Percentiles rank a stretch among this genome's conserved stretches.
These are phyloP conservation scores for Pelargonium australe DNA, from an alignment of 441 rosid species.

Conservation along the genomic window DNA sequence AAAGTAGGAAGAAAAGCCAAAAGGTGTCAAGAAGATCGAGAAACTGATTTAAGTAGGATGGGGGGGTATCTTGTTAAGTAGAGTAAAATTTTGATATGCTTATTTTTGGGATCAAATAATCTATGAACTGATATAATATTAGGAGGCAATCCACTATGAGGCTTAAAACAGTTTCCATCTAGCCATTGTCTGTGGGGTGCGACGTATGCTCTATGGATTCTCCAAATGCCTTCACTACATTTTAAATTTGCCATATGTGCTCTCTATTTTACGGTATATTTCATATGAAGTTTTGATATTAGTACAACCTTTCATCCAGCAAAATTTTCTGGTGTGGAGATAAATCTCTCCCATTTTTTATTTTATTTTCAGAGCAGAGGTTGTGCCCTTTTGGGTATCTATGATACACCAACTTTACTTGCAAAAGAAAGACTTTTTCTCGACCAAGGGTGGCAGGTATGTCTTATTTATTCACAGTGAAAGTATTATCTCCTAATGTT, in stretches of 20 bases:
- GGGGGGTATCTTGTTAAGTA: neutral
- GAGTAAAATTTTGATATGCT: neutral
- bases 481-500: neutral
- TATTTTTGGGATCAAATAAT: too few species aligned
- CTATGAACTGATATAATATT: neutral
- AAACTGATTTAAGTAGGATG: neutral
- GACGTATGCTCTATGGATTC: neutral
- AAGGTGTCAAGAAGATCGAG: neutral
- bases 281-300: conserved; percentile 10
- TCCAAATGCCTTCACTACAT: neutral
- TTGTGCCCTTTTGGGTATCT: conserved; percentile 76
- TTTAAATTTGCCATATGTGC: neutral
- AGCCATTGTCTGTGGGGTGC: too few species aligned
- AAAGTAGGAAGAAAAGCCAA: neutral
- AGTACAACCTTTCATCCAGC: neutral
- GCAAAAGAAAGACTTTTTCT: conserved; percentile 81
- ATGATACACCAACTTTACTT: conserved; percentile 72
- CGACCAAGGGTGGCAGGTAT: conserved; percentile 96
- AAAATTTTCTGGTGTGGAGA: neutral
- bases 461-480: conserved; percentile 16
- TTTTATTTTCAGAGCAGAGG: conserved; percentile 63
- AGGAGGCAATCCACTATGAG: neutral
- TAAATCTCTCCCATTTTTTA: neutral
- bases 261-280: neutral
- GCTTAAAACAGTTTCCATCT: neutral